These are phyloP conservation scores for Boletus calvinii DNA, from an alignment of 1,284 basidiomycete species.

Conservation along the genomic window DNA sequence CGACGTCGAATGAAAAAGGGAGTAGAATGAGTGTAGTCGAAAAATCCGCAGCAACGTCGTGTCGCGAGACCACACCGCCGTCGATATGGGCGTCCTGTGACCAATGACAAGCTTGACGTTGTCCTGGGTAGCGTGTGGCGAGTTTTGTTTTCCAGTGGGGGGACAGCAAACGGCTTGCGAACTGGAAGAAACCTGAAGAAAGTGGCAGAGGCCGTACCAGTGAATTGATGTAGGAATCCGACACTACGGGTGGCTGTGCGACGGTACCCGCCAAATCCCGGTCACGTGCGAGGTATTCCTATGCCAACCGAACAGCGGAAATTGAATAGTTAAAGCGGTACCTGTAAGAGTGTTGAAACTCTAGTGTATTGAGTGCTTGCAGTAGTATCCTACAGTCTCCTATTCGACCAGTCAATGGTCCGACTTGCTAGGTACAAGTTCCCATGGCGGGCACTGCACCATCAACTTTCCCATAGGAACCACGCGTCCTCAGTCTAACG, in stretches of 20 bases:
- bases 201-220: slow-evolving; percentile 2
- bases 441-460: neutral
- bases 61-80: slow-evolving; percentile 17
- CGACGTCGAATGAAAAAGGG: slow-evolving; percentile 3
- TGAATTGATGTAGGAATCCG: slow-evolving; percentile 12
- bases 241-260: slow-evolving; percentile 28
- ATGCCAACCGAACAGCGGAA: slow-evolving; percentile 1
- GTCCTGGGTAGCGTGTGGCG: slow-evolving; percentile 4
- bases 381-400: neutral
- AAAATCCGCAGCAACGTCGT: slow-evolving; percentile 25
- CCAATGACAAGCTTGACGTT: slow-evolving; percentile 4
- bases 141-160: neutral
- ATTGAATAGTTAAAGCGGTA: neutral
- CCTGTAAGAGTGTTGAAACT: neutral
- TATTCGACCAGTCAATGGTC: neutral
- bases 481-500: slow-evolving; percentile 57
- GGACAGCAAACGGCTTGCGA: slow-evolving; percentile 4
- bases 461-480: neutral
- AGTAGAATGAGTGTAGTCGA: slow-evolving; percentile 23
- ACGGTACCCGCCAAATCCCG: neutral
- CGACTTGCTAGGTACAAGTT: slow-evolving; percentile 5
- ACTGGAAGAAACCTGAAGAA: slow-evolving; percentile 9
- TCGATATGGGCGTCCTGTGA: slow-evolving; percentile 9
- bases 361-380: neutral
- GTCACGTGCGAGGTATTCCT: slow-evolving; percentile 22